These are phyloP conservation scores for Exophiala viscosa DNA, from an alignment of 2,329 filamentous ascomycete species.

Conservation along the genomic window DNA sequence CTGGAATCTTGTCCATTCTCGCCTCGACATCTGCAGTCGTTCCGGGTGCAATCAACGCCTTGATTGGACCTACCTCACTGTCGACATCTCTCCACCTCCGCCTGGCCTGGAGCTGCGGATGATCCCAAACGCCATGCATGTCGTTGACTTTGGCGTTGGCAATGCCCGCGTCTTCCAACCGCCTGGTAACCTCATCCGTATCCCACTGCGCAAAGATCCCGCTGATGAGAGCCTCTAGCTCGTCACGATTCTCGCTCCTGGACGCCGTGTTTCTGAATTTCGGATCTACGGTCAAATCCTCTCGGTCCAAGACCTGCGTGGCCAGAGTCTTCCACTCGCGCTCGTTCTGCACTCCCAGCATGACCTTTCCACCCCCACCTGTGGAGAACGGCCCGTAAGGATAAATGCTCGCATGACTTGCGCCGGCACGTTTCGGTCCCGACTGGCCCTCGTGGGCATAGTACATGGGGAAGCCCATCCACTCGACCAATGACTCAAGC, in stretches of 20 bases:
- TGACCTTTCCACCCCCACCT: slow-evolving; percentile 47
- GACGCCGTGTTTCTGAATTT: slow-evolving; percentile 49
- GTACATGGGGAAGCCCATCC: slow-evolving; percentile 57
- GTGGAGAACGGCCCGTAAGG: slow-evolving; percentile 56
- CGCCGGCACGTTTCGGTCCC: slow-evolving; percentile 46
- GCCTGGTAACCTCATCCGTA: slow-evolving; percentile 40
- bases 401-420: slow-evolving; percentile 54
- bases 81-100: slow-evolving; percentile 50
- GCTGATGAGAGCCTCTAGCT: slow-evolving; percentile 46
- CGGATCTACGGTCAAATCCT: slow-evolving; percentile 42
- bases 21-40: slow-evolving; percentile 34
- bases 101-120: slow-evolving; percentile 52
- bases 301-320: slow-evolving; percentile 43
- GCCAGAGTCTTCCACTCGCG: slow-evolving; percentile 54
- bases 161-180: slow-evolving; percentile 48
- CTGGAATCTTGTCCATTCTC: slow-evolving; percentile 46
- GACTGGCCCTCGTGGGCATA: slow-evolving; percentile 49
- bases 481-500: slow-evolving; percentile 57
- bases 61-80: slow-evolving; percentile 46
- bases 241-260: slow-evolving; percentile 46
- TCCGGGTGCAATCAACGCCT: slow-evolving; percentile 51
- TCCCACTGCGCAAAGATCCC: slow-evolving; percentile 40
- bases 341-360: slow-evolving; percentile 58
- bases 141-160: slow-evolving; percentile 56
- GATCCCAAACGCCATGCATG: slow-evolving; percentile 54